Base-by-base conservation (phyloP, 768 basidiomycete genomes). In the Suillus luteus region DNA sequence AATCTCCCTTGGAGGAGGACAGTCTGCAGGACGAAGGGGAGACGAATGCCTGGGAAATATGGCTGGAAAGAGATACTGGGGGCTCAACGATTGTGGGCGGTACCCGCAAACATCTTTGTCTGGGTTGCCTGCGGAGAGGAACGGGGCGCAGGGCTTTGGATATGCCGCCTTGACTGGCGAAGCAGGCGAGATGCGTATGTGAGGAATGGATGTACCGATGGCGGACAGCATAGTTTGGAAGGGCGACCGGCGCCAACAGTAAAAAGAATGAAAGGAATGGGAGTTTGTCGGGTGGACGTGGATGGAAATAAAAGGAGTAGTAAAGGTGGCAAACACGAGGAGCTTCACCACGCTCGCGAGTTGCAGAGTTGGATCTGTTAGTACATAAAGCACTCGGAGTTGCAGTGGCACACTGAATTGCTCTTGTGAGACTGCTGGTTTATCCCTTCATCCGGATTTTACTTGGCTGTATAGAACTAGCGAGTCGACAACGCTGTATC, bases 101-200 rank as follows among this genome's bases (percentile, higher is more conserved):
- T 85, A 89, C 64, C 77, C 74, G 73, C 88, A 83, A 41, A 82
- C 81, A 59, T 82, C 79, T 6, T 73, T 67, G 65, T 66, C 55
- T 73, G 62, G 63, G 73, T 24, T 49, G 22, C 64, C 65, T 71
- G 62, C 72, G 54, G 68, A 46, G n/a, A 79, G 72, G 68, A 89
- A 88, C 10, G 89, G 88, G 61, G 89, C 90, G 72, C 80, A 85
- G 3, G 87, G 86, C 72, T 90, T 86, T 38, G 76, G 67, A 38
- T 70, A 61, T 49, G 76, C 73, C 58, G 76, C 73, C 58, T 83
- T 82, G 67, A 83, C 79, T n/a, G 84, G 84, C 3, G 87, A 85
- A 55, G 90, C 85, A 40, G 81, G 85, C 24, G 88, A 91, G 70
- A 93, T 85, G 68, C 81, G 83, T 68, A 93, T 92, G 66, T 83